Percentiles rank a stretch among this genome's conserved stretches.
phyloP scores from a whole-genome alignment of 768 basidiomycete genomes.

The Crucibulum laeve region DNA sequence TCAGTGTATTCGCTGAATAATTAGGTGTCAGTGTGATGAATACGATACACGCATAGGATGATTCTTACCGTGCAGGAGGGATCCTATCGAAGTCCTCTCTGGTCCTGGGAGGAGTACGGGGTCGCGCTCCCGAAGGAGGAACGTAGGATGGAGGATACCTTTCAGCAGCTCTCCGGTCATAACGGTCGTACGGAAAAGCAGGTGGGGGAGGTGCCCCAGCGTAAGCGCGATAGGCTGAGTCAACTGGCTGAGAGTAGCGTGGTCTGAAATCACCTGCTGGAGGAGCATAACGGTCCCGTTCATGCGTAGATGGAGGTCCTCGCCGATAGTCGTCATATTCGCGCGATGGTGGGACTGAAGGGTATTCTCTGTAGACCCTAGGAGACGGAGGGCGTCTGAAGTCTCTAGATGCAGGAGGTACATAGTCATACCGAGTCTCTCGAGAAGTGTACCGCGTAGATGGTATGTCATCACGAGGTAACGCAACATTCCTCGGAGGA shows the following conservation, averaged over 20 bases:
- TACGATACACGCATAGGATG: background rate
- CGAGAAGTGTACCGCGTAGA: constrained; percentile 42
- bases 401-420: constrained; percentile 50
- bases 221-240: constrained; percentile 51
- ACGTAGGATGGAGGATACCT: constrained; percentile 37
- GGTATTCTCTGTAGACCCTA: constrained; percentile 67
- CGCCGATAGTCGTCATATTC: constrained; percentile 72
- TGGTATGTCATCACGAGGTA: constrained; percentile 53
- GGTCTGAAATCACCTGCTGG: constrained; percentile 51
- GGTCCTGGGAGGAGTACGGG: constrained; percentile 52
- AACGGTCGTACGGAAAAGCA: constrained; percentile 55
- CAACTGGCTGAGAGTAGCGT: constrained; percentile 48
- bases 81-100: constrained; percentile 64
- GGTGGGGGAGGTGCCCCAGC: constrained; percentile 44
- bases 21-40: constrained; percentile 1
- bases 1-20: constrained; percentile 52
- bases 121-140: constrained; percentile 49
- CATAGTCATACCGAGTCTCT: constrained; percentile 61
- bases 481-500: constrained; percentile 32
- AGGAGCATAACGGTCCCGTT: constrained; percentile 50
- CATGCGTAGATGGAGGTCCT: constrained; percentile 32
- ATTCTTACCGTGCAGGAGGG: constrained; percentile 48
- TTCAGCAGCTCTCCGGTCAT: constrained; percentile 53
- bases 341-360: constrained; percentile 43
- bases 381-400: constrained; percentile 59